Evolutionary conservation across 1,284 basidiomycete genomes (phyloP), one percentile per base, ranked within the genome.

Genomic region (Tilletia walkeri): DNA sequence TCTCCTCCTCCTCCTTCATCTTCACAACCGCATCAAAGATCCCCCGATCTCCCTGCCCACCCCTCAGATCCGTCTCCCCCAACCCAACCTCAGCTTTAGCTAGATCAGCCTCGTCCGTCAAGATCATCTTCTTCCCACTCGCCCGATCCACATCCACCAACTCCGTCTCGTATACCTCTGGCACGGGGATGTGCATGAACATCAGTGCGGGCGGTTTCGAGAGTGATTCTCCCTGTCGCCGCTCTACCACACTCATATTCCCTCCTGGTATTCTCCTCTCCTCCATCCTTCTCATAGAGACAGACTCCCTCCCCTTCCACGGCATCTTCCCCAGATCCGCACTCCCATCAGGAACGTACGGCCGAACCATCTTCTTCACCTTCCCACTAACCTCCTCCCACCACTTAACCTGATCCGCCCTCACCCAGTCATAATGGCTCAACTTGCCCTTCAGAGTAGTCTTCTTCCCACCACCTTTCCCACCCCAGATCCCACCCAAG

Each of bases 101-200:
- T 4, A n/a, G 12, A n/a, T 18, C 50, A 10, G 50, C 7, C 50
- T 53, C 50, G 16, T 18, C 16, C 67, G 47, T 73, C 69, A 0
- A 72, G 71, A 2, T 66, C 69, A 0, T 68, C 71, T 72, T 68
- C 71, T 72, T 73, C 67, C 30, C 77, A 69, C 12, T 70, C 70
- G 16, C 80, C 81, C 1, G 75, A 61, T 1, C 18, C 24, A 78
- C 71, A 9, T 69, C 53, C 48, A 34, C 66, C 61, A 76, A 69
- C 4, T 41, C 56, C n/a, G 61, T 73, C 18, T 73, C 74, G 67
- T 77, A 79, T 1, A 77, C 78, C 70, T 84, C 82, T 3, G 82
- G 82, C 0, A 82, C 53, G 2, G 82, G 82, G 49, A 84, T 84
- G 67, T 84, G 82, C 71, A 78, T 75, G 61, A 82, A 83, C 7